A percentile compares a stretch with the other conserved stretches of the same genome.
Conservation (phyloP, 352 stramenopile genomes). For the Pythium volutum region DNA sequence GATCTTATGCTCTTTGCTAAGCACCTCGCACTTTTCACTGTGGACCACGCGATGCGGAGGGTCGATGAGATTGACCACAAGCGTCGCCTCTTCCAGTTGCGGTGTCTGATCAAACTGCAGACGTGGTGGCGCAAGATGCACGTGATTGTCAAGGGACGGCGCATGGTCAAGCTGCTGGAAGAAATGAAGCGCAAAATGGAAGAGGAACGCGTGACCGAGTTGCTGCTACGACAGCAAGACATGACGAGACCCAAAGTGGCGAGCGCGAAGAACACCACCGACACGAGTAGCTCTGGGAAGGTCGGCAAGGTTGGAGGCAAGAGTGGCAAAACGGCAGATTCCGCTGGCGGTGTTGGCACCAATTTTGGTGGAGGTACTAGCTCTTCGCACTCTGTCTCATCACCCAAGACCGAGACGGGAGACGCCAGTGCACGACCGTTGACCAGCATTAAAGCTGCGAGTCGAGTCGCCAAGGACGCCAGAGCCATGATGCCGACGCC, state of each 20-base stretch:
- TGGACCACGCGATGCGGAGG: conserved; percentile 58
- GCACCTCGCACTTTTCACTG: conserved; percentile 60
- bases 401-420: background rate
- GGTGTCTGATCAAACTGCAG: conserved; percentile 63
- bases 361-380: background rate
- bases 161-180: conserved; percentile 42
- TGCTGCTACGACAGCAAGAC: conserved; percentile 21
- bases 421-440: background rate
- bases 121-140: conserved; percentile 49
- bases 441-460: background rate
- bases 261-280: conserved; percentile 12
- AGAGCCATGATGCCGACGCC: conserved; percentile 11
- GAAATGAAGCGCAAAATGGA: conserved; percentile 47
- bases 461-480: background rate
- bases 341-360: background rate
- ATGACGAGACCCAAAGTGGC: background rate
- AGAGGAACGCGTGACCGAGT: conserved; percentile 29
- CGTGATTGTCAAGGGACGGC: conserved; percentile 36
- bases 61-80: conserved; percentile 58
- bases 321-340: background rate
- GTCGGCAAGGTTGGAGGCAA: background rate
- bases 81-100: conserved; percentile 40
- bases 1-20: conserved; percentile 68
- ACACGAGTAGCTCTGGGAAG: background rate
- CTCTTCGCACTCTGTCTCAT: background rate